These are phyloP conservation scores for Coemansia nantahalensis DNA, from an alignment of 192 early-diverging fungal genomes.

Conservation along the genomic window DNA sequence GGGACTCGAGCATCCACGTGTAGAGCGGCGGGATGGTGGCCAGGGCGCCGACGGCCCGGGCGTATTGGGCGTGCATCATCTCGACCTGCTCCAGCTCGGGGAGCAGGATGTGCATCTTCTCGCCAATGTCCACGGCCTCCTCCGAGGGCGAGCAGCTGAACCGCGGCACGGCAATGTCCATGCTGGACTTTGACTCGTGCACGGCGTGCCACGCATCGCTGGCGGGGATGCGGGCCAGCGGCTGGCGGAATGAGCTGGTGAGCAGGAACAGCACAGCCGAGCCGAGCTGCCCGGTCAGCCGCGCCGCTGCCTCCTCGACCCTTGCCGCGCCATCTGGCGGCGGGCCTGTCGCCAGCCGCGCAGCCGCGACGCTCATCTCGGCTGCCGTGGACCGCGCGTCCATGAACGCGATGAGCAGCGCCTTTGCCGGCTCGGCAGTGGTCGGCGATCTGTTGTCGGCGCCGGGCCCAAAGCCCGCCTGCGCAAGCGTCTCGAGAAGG, in stretches of 20 bases:
- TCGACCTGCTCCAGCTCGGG: constrained; percentile 49
- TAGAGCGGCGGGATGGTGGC: constrained; percentile 16
- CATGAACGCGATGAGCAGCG: constrained; percentile 15
- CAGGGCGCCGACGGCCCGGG: constrained; percentile 4
- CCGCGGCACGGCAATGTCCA: constrained; percentile 31
- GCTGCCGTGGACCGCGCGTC: constrained; percentile 19
- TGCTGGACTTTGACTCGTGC: constrained; percentile 26
- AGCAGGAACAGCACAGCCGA: constrained; percentile 22
- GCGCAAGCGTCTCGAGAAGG: constrained; percentile 1
- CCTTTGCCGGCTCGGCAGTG: not conserved
- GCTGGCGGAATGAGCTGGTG: constrained; percentile 17
- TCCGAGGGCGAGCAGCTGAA: constrained; percentile 50
- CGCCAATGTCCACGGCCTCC: constrained; percentile 47
- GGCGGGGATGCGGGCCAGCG: constrained; percentile 21
- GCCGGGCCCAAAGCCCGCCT: not conserved
- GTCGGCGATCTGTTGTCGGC: not conserved
- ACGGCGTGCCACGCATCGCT: constrained; percentile 23
- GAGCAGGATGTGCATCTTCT: constrained; percentile 46
- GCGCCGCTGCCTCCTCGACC: not conserved
- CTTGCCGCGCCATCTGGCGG: not conserved
- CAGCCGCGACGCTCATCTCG: constrained; percentile 9
- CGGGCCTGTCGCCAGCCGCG: not conserved
- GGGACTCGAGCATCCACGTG: constrained; percentile 6
- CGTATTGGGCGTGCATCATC: constrained; percentile 29
- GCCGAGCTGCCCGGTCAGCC: not conserved